Conservation (phyloP, 1,284 basidiomycete species). For the Inonotus obliquus region DNA sequence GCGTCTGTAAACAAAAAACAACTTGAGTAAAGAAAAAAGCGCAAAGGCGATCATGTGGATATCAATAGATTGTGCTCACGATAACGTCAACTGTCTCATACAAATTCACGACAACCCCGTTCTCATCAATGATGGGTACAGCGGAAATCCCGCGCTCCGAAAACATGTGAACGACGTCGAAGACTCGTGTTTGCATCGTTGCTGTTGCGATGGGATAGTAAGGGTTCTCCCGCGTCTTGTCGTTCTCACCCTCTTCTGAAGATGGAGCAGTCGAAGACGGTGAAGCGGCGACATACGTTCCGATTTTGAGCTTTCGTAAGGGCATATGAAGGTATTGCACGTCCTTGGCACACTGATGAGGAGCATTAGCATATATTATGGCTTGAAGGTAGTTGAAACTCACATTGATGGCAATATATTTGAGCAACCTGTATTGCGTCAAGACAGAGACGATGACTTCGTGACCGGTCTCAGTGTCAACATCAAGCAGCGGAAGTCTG, state of each 20-base stretch:
- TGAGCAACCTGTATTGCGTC: slow-evolving; percentile 96
- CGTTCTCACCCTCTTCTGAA: slow-evolving; percentile 37
- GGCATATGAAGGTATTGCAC: slow-evolving; percentile 73
- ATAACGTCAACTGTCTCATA: slow-evolving; percentile 99
- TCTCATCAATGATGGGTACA: slow-evolving; percentile 92
- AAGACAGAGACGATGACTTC: slow-evolving; percentile 95
- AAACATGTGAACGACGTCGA: slow-evolving; percentile 99
- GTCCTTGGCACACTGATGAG: slow-evolving; percentile 61
- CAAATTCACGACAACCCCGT: slow-evolving; percentile 92
- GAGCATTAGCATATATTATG: slow-evolving; percentile 14
- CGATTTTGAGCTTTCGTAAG: slow-evolving; percentile 86
- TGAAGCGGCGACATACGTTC: slow-evolving; percentile 77
- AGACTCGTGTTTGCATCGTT: slow-evolving; percentile 88
- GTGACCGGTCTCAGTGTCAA: slow-evolving; percentile 90
- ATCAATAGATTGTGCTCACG: slow-evolving; percentile 47
- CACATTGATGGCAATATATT: slow-evolving; percentile 98
- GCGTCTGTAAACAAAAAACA: slow-evolving; percentile 52
- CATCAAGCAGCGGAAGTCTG: slow-evolving; percentile 89
- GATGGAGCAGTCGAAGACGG: slow-evolving; percentile 20
- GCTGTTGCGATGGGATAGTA: slow-evolving; percentile 93
- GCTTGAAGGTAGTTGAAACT: slow-evolving; percentile 27
- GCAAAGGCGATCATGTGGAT: background rate
- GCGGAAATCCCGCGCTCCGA: slow-evolving; percentile 94
- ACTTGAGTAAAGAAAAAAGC: slow-evolving; percentile 12
- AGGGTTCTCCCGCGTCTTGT: slow-evolving; percentile 44